phyloP scores from a whole-genome alignment of 225 moss, liverwort and hornwort species.

The Antitrichia curtipendula region DNA sequence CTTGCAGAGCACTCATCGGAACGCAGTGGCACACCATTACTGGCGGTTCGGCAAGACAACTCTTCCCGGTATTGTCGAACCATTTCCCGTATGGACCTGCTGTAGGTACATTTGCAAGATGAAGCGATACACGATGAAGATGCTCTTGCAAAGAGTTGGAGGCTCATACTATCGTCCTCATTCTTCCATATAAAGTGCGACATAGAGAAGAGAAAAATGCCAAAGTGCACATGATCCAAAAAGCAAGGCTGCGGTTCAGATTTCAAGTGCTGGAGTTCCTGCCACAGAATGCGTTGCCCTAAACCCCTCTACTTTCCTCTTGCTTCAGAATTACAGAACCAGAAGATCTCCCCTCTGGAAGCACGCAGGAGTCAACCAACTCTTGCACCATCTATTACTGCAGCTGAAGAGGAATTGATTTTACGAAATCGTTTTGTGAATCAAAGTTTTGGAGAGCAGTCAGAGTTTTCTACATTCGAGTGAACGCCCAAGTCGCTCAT shows the following conservation, averaged over 20 bases:
- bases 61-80: constrained; percentile 27
- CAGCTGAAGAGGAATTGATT: background rate
- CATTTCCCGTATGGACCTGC: constrained; percentile 17
- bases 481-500: background rate
- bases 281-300: background rate
- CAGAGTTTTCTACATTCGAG: background rate
- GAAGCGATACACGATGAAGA: background rate
- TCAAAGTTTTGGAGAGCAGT: background rate
- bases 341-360: background rate
- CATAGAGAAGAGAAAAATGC: background rate
- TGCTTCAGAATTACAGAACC: background rate
- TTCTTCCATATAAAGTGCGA: background rate
- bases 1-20: background rate
- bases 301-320: background rate
- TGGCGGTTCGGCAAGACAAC: background rate
- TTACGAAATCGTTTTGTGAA: background rate
- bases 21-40: background rate
- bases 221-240: background rate
- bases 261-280: background rate
- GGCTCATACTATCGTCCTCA: background rate
- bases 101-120: background rate
- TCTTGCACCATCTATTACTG: background rate
- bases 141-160: background rate
- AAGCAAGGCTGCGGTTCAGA: background rate
- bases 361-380: background rate